Evolutionary conservation across 768 basidiomycete genomes (phyloP).

Genomic region (Leucocoprinus sp.): DNA sequence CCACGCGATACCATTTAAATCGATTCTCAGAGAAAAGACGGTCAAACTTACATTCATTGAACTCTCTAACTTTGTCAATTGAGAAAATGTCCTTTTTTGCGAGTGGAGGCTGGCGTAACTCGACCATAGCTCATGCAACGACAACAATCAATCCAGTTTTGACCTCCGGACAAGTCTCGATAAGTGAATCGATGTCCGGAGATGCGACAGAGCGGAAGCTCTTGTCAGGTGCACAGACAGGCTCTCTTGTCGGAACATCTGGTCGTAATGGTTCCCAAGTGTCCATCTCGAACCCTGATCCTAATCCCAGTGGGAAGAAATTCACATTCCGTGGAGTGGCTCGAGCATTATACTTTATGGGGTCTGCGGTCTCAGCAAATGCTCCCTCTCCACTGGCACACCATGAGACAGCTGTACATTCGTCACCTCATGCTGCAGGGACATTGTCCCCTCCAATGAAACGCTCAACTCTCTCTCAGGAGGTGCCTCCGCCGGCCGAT

Average conservation of each 20-base stretch:
- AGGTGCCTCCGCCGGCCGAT: not conserved
- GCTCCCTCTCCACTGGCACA: too few species aligned
- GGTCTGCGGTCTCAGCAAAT: not conserved
- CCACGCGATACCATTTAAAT: not conserved
- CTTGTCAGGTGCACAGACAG: not conserved
- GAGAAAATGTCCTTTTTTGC: constrained; percentile 6
- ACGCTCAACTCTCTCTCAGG: not conserved
- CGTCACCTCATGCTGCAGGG: not conserved
- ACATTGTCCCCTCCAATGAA: not conserved
- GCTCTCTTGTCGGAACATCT: not conserved
- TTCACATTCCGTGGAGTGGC: constrained; percentile 4
- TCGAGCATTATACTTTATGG: constrained; percentile 4
- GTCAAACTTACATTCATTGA: not conserved
- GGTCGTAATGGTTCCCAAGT: not conserved
- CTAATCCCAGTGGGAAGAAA: not conserved
- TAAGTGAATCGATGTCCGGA: not conserved
- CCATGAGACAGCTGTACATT: not conserved
- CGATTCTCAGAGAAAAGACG: not conserved
- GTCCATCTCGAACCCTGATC: not conserved
- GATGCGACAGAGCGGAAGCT: not conserved
- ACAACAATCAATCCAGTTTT: constrained; percentile 1
- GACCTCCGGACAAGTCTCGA: not conserved
- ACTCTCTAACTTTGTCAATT: not conserved
- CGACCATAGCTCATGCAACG: constrained; percentile 1
- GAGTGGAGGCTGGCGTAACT: constrained; percentile 6